Base-by-base conservation (phyloP, 2,329 filamentous ascomycete species). In the Ceratocystis lukuohia region DNA sequence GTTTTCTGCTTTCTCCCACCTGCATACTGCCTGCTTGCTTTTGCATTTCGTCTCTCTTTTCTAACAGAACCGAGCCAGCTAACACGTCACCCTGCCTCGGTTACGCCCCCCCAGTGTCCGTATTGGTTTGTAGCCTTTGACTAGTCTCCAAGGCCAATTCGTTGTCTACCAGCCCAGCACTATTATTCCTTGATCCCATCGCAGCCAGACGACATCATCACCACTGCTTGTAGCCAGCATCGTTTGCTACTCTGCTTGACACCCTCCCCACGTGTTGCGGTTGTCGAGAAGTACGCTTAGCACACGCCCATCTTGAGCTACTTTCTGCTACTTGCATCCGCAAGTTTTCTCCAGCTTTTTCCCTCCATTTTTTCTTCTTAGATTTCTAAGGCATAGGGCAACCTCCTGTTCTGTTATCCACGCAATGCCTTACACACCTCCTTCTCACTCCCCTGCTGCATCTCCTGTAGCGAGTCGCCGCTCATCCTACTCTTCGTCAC, bases 341-440 rank as follows among this genome's bases (percentile, higher is more conserved):
- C 30, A 59, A 37, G 5, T 22, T 15, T 30, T 59, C 48, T 50
- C 17, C 48, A 15, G 17, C 28, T n/a, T 15, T 57, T 59, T 10
- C 5, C 28, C 2, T 53, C 48, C 20, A 53, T 15, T 15, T 25
- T 48, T 20, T 12, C 37, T 12, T 59, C 28, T 59, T 59, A 59
- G 56, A 59, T 30, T 37, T 37, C 56, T 30, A 28, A 59, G 12
- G 30, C 28, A 59, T 20, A 59, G 56, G 56, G 56, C 56, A 30
- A 37, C 45, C 45, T 45, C 61, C 57, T 22, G 25, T 45, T 46
- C 28, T 65, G 7, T 65, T 48, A 33, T 30, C 50, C 30, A 61
- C 65, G 41, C 65, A 41, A 94, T 94, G 89, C 89, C 89, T 84
- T 94, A 94, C 80, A 94, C 89, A 76, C 89, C 89, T 69, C 89